Conservation (phyloP, 352 stramenopile species). For the Phytophthora chlamydospora region DNA sequence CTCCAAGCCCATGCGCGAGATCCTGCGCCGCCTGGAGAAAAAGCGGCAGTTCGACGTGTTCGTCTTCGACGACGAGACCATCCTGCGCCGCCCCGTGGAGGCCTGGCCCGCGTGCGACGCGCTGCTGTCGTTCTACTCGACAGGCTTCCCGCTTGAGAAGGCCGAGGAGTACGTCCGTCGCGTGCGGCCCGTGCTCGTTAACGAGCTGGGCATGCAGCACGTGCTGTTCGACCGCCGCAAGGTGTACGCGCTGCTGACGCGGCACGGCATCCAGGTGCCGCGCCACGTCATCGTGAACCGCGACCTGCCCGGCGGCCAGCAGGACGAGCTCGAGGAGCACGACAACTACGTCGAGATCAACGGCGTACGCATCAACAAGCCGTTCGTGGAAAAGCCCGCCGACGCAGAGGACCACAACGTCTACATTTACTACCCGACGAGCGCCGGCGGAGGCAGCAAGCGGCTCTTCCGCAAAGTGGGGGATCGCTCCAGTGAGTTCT, state of each 20-base stretch:
- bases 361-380: slow-evolving; percentile 97
- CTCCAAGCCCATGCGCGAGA: slow-evolving; percentile 98
- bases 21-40: slow-evolving; percentile 92
- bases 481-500: slow-evolving; percentile 95
- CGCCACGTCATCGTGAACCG: slow-evolving; percentile 95
- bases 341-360: slow-evolving; percentile 93
- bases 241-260: slow-evolving; percentile 96
- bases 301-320: slow-evolving; percentile 80
- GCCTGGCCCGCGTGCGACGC: slow-evolving; percentile 96
- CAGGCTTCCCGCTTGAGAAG: slow-evolving; percentile 97
- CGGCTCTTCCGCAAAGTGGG: slow-evolving; percentile 99
- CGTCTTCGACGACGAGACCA: slow-evolving; percentile 98
- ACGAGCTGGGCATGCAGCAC: slow-evolving; percentile 98
- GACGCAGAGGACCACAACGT: slow-evolving; percentile 99
- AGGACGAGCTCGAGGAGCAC: slow-evolving; percentile 75
- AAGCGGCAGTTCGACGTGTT: slow-evolving; percentile 96
- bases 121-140: slow-evolving; percentile 99
- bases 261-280: slow-evolving; percentile 96
- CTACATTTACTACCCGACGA: slow-evolving; percentile 99
- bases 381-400: slow-evolving; percentile 99
- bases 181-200: slow-evolving; percentile 96
- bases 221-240: slow-evolving; percentile 95
- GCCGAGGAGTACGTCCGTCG: slow-evolving; percentile 96
- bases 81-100: slow-evolving; percentile 95
- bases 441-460: slow-evolving; percentile 97